A percentile compares a stretch with the other conserved stretches of the same genome.
Conservation (phyloP, 2,329 filamentous ascomycete genomes). For the Cladosporium sp. region DNA sequence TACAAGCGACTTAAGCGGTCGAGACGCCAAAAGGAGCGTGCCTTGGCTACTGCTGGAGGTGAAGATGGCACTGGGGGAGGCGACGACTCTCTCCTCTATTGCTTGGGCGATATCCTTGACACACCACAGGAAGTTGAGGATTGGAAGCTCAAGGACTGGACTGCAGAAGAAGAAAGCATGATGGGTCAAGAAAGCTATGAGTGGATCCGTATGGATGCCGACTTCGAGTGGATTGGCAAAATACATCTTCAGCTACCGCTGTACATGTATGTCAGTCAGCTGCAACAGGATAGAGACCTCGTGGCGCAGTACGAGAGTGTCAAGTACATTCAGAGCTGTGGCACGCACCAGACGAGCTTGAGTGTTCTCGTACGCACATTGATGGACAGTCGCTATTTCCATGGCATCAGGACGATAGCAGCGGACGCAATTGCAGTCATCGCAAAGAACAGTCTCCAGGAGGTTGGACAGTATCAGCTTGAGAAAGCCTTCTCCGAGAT, state of each 20-base stretch:
- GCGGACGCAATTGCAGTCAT: conserved; percentile 74
- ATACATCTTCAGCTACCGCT: conserved; percentile 78
- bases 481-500: conserved; percentile 81
- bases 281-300: conserved; percentile 95
- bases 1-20: conserved; percentile 96
- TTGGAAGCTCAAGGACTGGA: conserved; percentile 88
- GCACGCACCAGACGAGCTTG: conserved; percentile 75
- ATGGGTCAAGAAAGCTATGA: conserved; percentile 98
- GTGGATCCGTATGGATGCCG: conserved; percentile 96
- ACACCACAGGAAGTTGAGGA: conserved; percentile 73
- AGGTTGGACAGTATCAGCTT: conserved; percentile 79
- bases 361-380: conserved; percentile 86
- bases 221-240: conserved; percentile 95
- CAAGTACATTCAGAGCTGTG: conserved; percentile 28
- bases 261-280: conserved; percentile 97
- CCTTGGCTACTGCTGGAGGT: conserved; percentile 57
- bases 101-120: conserved; percentile 84
- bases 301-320: conserved; percentile 67
- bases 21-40: conserved; percentile 73
- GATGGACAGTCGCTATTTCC: conserved; percentile 87
- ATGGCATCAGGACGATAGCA: conserved; percentile 85
- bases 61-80: conserved; percentile 42
- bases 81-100: conserved; percentile 83
- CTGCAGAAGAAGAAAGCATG: conserved; percentile 76
- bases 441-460: conserved; percentile 54